phyloP scores from a whole-genome alignment of 2,329 filamentous ascomycete species.

The Leptographium flavum region DNA sequence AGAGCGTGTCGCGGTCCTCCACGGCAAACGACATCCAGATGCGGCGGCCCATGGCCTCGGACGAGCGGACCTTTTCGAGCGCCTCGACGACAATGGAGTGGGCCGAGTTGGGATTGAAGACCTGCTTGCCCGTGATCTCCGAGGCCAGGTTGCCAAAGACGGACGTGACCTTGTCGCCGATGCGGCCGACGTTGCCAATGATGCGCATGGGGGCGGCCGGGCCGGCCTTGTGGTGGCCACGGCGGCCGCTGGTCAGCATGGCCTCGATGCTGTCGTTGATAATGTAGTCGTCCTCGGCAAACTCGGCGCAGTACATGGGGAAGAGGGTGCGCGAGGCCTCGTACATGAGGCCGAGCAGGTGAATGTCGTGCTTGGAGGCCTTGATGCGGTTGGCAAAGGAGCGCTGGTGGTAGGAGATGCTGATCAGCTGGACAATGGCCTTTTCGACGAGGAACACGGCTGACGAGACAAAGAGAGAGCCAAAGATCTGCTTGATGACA shows the following conservation, averaged over 20 bases:
- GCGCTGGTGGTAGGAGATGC: slow-evolving; percentile 72
- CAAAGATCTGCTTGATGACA: slow-evolving; percentile 50
- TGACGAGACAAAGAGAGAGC: slow-evolving; percentile 51
- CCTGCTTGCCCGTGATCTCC: slow-evolving; percentile 88
- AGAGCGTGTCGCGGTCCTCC: slow-evolving; percentile 71
- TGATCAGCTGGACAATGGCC: slow-evolving; percentile 66
- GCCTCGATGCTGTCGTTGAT: slow-evolving; percentile 76
- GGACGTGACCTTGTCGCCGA: slow-evolving; percentile 88
- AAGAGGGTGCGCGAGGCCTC: slow-evolving; percentile 82
- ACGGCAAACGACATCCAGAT: slow-evolving; percentile 98
- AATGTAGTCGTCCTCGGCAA: slow-evolving; percentile 78
- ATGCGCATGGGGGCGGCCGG: slow-evolving; percentile 65
- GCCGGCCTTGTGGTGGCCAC: slow-evolving; percentile 31
- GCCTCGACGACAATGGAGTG: slow-evolving; percentile 84
- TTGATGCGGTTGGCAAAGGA: slow-evolving; percentile 75
- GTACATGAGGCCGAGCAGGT: slow-evolving; percentile 71
- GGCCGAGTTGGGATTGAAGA: slow-evolving; percentile 83
- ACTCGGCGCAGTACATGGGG: slow-evolving; percentile 83
- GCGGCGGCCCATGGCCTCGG: slow-evolving; percentile 83
- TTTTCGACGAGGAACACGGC: slow-evolving; percentile 65
- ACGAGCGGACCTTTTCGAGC: slow-evolving; percentile 67
- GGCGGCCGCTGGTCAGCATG: slow-evolving; percentile 29
- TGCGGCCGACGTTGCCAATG: slow-evolving; percentile 58
- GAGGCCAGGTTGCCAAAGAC: slow-evolving; percentile 87
- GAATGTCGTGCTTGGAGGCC: slow-evolving; percentile 76